Conservation (phyloP, 2,329 filamentous ascomycete species). For the Myotisia sp. region DNA sequence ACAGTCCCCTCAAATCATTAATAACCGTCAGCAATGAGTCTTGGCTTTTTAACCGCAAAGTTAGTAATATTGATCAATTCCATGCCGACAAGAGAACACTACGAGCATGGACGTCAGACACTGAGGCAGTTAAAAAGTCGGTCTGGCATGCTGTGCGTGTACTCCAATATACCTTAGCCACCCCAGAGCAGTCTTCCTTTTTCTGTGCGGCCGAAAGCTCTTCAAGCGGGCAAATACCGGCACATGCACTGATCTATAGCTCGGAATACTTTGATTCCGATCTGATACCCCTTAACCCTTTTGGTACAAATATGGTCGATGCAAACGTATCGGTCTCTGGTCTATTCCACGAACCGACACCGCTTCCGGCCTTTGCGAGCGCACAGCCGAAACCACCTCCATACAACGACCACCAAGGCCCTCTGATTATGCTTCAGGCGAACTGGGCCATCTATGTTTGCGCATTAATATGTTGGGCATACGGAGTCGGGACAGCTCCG, state of each 20-base stretch:
- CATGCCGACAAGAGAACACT: slow-evolving; percentile 18
- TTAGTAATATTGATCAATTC: slow-evolving; percentile 21
- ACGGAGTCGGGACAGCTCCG: slow-evolving; percentile 13
- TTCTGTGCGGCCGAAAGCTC: too few relatives aligned
- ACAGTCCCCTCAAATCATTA: slow-evolving; percentile 20
- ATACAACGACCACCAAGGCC: slow-evolving; percentile 3
- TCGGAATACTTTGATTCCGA: too few relatives aligned
- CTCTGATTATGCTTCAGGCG: slow-evolving; percentile 19
- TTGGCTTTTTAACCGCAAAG: slow-evolving; percentile 24
- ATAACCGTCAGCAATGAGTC: slow-evolving; percentile 24
- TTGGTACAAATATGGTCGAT: not conserved
- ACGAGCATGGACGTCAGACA: slow-evolving; percentile 18
- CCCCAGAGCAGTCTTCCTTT: not conserved
- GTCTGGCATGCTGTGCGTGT: slow-evolving; percentile 22
- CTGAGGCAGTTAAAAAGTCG: slow-evolving; percentile 17
- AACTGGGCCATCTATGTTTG: slow-evolving; percentile 23
- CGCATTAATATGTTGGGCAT: slow-evolving; percentile 23
- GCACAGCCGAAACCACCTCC: not conserved
- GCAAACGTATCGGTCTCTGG: not conserved
- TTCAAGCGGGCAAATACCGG: too few relatives aligned
- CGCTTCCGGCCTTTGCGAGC: too few relatives aligned
- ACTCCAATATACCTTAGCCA: slow-evolving; percentile 11
- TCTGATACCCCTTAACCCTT: not conserved
- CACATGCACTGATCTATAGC: too few relatives aligned
- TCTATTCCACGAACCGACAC: not conserved